Conservation (phyloP, 164 flowering plant genomes). For the Saururus chinensis region DNA sequence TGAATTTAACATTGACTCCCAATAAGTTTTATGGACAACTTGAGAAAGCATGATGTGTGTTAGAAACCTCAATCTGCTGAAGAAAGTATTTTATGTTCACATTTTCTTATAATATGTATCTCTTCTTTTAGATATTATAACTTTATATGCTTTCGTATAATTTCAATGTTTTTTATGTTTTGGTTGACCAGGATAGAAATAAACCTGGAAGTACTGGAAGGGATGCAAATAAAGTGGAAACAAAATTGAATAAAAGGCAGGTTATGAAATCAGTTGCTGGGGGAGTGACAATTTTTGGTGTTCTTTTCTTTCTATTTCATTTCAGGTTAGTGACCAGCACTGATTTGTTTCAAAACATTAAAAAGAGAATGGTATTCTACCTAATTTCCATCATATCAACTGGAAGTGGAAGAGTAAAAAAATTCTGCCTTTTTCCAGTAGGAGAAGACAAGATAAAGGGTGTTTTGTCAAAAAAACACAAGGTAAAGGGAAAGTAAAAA, state of each 20-base stretch:
- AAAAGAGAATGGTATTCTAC: not conserved
- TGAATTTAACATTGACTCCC: too few relatives aligned
- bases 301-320: conserved; percentile 1
- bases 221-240: not conserved
- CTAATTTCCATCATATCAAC: too few relatives aligned
- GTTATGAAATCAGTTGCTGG: conserved; percentile 2
- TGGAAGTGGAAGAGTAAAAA: not conserved
- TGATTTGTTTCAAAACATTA: too few relatives aligned
- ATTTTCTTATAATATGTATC: too few relatives aligned
- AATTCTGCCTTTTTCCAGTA: not conserved
- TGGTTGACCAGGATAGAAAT: not conserved
- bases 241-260: not conserved
- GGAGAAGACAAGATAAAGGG: not conserved
- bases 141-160: not conserved
- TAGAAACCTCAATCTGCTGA: too few relatives aligned
- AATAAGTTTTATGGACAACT: not conserved
- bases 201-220: too few relatives aligned
- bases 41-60: not conserved
- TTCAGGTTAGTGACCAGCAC: not conserved
- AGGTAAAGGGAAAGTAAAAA: not conserved
- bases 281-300: conserved; percentile 1
- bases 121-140: too few relatives aligned
- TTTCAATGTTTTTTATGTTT: not conserved
- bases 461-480: not conserved
- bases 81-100: too few relatives aligned